Percentiles rank a stretch among this genome's conserved stretches.
These are phyloP conservation scores for Hippophae rhamnoides DNA, from an alignment of 306 rosid species.

Conservation along the genomic window DNA sequence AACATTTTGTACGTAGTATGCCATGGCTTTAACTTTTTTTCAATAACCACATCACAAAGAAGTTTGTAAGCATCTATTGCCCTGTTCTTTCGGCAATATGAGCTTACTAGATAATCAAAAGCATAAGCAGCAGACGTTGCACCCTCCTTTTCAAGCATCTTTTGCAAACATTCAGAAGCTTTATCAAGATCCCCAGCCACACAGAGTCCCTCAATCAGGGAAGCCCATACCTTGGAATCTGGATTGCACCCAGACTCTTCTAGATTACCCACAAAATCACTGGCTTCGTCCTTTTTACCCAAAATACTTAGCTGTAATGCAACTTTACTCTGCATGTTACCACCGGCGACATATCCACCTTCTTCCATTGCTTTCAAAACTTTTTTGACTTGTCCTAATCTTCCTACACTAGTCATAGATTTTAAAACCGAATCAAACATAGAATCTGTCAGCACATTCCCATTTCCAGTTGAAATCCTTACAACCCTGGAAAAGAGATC, in stretches of 20 bases:
- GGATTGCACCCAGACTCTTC: conserved; percentile 31
- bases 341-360: conserved; percentile 40
- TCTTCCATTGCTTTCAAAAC: conserved; percentile 62
- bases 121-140: conserved; percentile 26
- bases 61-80: conserved; percentile 51
- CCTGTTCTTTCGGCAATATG: conserved; percentile 45
- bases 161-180: conserved; percentile 43
- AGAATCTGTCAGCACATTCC: conserved; percentile 42
- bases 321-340: conserved; percentile 30
- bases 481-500: conserved; percentile 41
- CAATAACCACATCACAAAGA: conserved; percentile 34
- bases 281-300: conserved; percentile 46
- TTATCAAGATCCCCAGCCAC: conserved; percentile 44
- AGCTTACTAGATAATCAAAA: conserved; percentile 37
- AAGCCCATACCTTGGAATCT: conserved; percentile 35
- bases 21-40: conserved; percentile 44
- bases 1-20: conserved; percentile 61
- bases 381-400: conserved; percentile 36
- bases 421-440: conserved; percentile 40
- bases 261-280: conserved; percentile 34
- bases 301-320: conserved; percentile 39
- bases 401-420: conserved; percentile 53
- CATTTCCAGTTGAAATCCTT: conserved; percentile 38
- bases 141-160: conserved; percentile 56
- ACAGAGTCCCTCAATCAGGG: conserved; percentile 55